Evolutionary conservation across 768 basidiomycete genomes (phyloP), one percentile per base, ranked within the genome.

Genomic region (Boletus tylopilopsis): DNA sequence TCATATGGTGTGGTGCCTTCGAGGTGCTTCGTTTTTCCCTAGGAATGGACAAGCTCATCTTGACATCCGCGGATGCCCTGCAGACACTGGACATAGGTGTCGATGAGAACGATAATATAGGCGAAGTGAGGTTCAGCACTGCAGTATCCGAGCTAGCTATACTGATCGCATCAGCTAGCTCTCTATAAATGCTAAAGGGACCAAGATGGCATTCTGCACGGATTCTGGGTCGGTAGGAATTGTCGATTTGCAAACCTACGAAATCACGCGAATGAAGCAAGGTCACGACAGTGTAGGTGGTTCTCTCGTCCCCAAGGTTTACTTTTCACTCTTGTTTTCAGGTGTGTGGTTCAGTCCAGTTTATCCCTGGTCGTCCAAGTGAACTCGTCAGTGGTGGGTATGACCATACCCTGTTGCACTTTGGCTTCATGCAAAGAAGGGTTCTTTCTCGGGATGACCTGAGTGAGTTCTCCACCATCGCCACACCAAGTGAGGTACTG

Each of bases 311-410:
- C 24, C 23, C 12, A 8, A 15, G 24, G 39, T 43, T 11, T 15
- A 22, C 27, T 23, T n/a, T 24, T 50, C 22, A 41, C 25, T 12
- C 49, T 50, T 43, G 52, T 49, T 45, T 51, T 30, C 58, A 91
- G 89, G 79, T 92, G 12, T 88, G 85, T 40, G 82, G 79, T 11
- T 76, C 77, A 16, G 81, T 86, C 33, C 78, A 72, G 51, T 91
- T 89, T 62, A 79, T 92, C 50, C 84, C 87, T 7, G 77, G 77
- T 60, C 74, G 87, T 21, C 80, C 86, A 4, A 75, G 72, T 36
- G 90, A 92, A 63, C 60, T 90, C 12, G 74, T 93, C 21, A 89
- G 85, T 51, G 88, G 81, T 6, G 90, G 90, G 2, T 91, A 86
- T 58, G 90, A 93, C 56, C 78, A 74, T 34, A 68, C 73, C 4